Evolutionary conservation across 140 eudicot species (phyloP).

Genomic region (Cichorium intybus): DNA sequence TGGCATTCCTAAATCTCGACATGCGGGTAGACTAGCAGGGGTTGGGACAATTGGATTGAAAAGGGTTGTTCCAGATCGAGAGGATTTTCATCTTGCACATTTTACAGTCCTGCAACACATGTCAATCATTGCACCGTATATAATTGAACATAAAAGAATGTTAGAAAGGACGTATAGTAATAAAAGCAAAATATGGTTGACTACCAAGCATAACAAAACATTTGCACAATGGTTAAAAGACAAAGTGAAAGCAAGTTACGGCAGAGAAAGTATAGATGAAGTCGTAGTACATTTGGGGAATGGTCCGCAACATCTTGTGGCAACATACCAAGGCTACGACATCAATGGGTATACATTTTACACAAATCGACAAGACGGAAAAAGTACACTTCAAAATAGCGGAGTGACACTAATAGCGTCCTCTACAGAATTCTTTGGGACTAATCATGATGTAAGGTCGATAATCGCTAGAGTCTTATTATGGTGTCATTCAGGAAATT

Average conservation of each 20-base stretch:
- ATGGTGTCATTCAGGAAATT: background rate
- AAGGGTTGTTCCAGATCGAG: too few species aligned
- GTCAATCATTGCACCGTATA: background rate
- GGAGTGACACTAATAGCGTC: background rate
- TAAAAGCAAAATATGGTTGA: background rate
- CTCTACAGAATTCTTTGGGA: background rate
- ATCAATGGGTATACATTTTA: slow-evolving; percentile 3
- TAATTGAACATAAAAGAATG: background rate
- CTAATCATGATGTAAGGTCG: background rate
- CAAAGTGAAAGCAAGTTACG: too few species aligned
- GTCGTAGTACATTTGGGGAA: too few species aligned
- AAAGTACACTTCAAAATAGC: too few species aligned
- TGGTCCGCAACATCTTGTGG: background rate
- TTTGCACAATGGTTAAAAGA: too few species aligned
- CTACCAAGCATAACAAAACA: too few species aligned
- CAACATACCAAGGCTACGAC: slow-evolving; percentile 1
- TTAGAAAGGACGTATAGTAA: background rate
- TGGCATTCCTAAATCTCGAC: too few species aligned
- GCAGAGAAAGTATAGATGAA: too few species aligned
- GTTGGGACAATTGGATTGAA: too few species aligned
- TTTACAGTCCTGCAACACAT: too few species aligned
- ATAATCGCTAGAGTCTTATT: background rate
- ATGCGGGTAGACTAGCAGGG: too few species aligned
- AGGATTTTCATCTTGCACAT: too few species aligned
- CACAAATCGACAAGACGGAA: slow-evolving; percentile 5